phyloP scores from a whole-genome alignment of 768 basidiomycete species.

The Xerocomus brunneocitrinus region DNA sequence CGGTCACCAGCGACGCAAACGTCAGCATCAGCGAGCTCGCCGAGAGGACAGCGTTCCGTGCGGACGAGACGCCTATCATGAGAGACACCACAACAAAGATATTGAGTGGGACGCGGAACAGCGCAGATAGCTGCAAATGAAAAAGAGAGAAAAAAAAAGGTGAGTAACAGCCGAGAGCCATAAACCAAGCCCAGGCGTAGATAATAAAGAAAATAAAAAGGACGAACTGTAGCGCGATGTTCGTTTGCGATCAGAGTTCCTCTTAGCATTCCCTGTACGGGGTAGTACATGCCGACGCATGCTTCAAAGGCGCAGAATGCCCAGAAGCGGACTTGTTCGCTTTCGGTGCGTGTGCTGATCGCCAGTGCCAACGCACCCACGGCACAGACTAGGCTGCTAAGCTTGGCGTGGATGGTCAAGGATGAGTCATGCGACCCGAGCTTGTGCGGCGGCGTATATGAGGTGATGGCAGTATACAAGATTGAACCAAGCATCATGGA shows the following conservation, averaged over 20 bases:
- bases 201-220: neutral
- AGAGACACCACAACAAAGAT: constrained; percentile 67
- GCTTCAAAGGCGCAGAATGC: constrained; percentile 73
- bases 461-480: constrained; percentile 53
- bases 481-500: constrained; percentile 80
- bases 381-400: constrained; percentile 61
- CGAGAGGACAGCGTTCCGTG: constrained; percentile 55
- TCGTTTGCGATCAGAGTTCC: constrained; percentile 65
- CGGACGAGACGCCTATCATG: constrained; percentile 63
- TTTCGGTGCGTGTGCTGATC: constrained; percentile 38
- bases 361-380: constrained; percentile 54
- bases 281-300: constrained; percentile 78
- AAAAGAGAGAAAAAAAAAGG: neutral
- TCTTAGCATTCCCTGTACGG: constrained; percentile 70
- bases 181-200: neutral
- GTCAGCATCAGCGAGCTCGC: constrained; percentile 54
- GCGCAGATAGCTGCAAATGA: constrained; percentile 49
- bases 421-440: constrained; percentile 33
- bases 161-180: no score
- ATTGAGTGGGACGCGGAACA: constrained; percentile 74
- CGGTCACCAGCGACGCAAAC: constrained; percentile 57
- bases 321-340: constrained; percentile 57
- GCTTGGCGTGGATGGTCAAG: constrained; percentile 59
- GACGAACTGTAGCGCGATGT: constrained; percentile 65
- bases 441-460: constrained; percentile 24